Base-by-base conservation (phyloP, 169 alveolate genomes). In the Cystoisospora suis region DNA sequence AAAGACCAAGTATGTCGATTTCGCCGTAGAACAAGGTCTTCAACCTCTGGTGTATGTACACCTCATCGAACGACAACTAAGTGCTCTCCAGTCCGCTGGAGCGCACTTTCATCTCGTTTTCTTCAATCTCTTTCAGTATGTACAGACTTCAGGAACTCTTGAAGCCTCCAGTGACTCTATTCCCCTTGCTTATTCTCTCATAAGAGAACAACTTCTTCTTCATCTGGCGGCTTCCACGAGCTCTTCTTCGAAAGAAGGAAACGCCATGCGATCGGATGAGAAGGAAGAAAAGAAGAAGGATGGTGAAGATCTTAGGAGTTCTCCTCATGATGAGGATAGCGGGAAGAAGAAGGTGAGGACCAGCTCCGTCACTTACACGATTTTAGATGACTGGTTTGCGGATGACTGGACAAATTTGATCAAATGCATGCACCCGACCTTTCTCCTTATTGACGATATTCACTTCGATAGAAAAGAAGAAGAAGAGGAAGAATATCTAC, bases 11-110 rank as follows among this genome's bases (percentile, higher is more conserved):
- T 65, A 65, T 44, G 58, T 83, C 32, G 80, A 83, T 61, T 12
- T 44, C 34, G 89, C 56, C 80, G 81, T 83, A 32, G 45, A 56
- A 45, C 38, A 29, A 36, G 89, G 89, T 32, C 12, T 83, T 6
- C 89, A 83, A 61, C 89, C 89, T n/a, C 81, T 83, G 89, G 56
- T 65, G 20, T 17, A 29, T 42, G 42, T 83, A 17, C 47, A 83
- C 61, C 81, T 29, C 69, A 59, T 65, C 49, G 89, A 83, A 80
- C 29, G 15, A 65, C 89, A 49, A 80, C 80, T 83, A 32, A 77
- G 32, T 40, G 45, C 46, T 59, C 53, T 83, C 34, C 34, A 27
- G 32, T 36, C 79, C 45, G 89, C 89, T 1, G 89, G 89, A 6
- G 89, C 79, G 42, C 23, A 34, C 58, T 58, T 83, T 80, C 44